phyloP scores from a whole-genome alignment of 2,329 filamentous ascomycete genomes.

The Fusarium sp. region DNA sequence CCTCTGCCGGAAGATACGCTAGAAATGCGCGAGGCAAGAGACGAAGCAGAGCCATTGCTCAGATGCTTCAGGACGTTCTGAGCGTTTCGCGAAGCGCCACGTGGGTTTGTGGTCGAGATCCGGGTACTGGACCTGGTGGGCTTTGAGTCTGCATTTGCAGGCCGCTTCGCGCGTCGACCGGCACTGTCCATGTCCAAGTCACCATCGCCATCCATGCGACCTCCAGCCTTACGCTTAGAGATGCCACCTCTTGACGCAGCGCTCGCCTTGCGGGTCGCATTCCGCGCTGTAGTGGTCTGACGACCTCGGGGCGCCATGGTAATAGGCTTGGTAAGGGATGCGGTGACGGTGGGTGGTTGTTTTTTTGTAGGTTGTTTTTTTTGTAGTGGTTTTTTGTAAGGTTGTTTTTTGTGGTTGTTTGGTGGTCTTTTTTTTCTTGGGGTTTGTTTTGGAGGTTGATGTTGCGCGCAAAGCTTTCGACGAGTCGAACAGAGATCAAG shows the following conservation, averaged over 20 bases:
- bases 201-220: conserved; percentile 65
- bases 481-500: conserved; percentile 4
- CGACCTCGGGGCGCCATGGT: conserved; percentile 52
- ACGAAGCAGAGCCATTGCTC: conserved; percentile 48
- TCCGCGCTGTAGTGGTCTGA: conserved; percentile 45
- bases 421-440: not conserved
- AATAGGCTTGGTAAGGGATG: conserved; percentile 4
- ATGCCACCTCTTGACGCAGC: conserved; percentile 60
- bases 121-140: conserved; percentile 45
- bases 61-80: conserved; percentile 59
- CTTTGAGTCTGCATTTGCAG: conserved; percentile 41
- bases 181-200: conserved; percentile 69
- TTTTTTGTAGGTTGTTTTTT: conserved; percentile 3
- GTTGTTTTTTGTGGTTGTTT: conserved; percentile 11
- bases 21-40: conserved; percentile 51
- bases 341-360: not conserved
- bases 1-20: conserved; percentile 42
- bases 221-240: conserved; percentile 57
- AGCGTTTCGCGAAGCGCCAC: conserved; percentile 52
- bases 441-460: conserved; percentile 16
- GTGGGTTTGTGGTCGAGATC: conserved; percentile 42
- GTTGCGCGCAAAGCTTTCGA: not conserved
- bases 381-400: conserved; percentile 2
- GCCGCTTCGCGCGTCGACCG: conserved; percentile 50
- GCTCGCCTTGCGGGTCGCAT: conserved; percentile 47